Evolutionary conservation across 2,329 filamentous ascomycete genomes (phyloP).

Genomic region (Kalmusia sp.): DNA sequence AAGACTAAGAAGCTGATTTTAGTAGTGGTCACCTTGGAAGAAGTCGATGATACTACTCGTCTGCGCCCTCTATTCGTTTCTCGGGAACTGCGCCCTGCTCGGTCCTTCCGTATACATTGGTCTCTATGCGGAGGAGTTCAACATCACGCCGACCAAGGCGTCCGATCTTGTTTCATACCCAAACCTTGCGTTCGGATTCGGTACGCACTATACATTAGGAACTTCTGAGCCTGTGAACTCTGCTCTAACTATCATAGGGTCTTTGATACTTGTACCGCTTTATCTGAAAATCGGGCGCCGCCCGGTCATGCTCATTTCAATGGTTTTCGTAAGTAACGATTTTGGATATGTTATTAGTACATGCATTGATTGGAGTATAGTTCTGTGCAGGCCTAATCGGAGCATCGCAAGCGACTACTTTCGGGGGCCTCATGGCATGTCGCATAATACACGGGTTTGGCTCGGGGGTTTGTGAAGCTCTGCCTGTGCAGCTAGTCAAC

Average conservation of each 20-base stretch:
- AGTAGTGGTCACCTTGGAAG: conserved; percentile 59
- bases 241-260: conserved; percentile 27
- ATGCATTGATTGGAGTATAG: conserved; percentile 12
- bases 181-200: conserved; percentile 67
- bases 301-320: conserved; percentile 52
- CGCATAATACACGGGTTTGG: conserved; percentile 53
- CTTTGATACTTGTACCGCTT: conserved; percentile 62
- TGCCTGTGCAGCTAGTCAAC: conserved; percentile 57
- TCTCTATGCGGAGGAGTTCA: conserved; percentile 61
- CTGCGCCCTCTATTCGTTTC: conserved; percentile 63
- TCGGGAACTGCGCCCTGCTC: conserved; percentile 64
- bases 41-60: conserved; percentile 64
- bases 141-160: conserved; percentile 58
- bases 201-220: conserved; percentile 22
- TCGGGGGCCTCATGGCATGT: conserved; percentile 51
- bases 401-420: conserved; percentile 50
- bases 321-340: conserved; percentile 40
- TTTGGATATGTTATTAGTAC: neutral
- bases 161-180: conserved; percentile 66
- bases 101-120: conserved; percentile 66
- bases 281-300: conserved; percentile 61
- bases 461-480: conserved; percentile 54
- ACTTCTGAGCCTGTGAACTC: conserved; percentile 13
- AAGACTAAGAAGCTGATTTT: neutral
- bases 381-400: conserved; percentile 53